A percentile compares a stretch with the other conserved stretches of the same genome.
Conservation (phyloP, 2,329 filamentous ascomycete genomes). For the Fusarium praegraminearum region DNA sequence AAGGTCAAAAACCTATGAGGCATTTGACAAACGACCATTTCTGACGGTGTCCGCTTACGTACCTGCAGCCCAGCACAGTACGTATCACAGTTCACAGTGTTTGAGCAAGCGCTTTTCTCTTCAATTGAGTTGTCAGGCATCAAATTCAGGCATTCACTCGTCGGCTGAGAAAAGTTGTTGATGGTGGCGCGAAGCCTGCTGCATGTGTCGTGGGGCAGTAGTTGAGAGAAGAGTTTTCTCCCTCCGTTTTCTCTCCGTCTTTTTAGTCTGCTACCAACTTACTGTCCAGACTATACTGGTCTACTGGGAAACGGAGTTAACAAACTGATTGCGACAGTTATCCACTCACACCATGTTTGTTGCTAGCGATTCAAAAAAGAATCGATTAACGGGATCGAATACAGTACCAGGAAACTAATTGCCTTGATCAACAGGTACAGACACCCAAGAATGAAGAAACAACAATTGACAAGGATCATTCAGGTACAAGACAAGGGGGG, state of each 20-base stretch:
- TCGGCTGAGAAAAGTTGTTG: not conserved
- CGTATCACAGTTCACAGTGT: constrained; percentile 22
- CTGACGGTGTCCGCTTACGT: constrained; percentile 35
- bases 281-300: not conserved
- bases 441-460: constrained; percentile 10
- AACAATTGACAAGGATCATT: constrained; percentile 15
- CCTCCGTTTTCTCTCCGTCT: constrained; percentile 30
- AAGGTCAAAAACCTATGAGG: constrained; percentile 30
- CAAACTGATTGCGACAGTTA: constrained; percentile 9
- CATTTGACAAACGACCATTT: constrained; percentile 36
- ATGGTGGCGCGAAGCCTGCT: constrained; percentile 33
- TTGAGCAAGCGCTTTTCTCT: not conserved
- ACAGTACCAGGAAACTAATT: not conserved
- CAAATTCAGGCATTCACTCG: constrained; percentile 11
- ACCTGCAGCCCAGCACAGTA: constrained; percentile 30
- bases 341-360: constrained; percentile 31
- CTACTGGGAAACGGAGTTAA: constrained; percentile 24
- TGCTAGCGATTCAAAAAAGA: constrained; percentile 10
- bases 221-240: constrained; percentile 42
- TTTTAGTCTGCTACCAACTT: constrained; percentile 2
- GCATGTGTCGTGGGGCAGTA: constrained; percentile 18
- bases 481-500: constrained; percentile 38
- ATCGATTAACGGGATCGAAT: constrained; percentile 13
- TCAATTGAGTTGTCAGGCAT: constrained; percentile 23
- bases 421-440: not conserved